phyloP scores from a whole-genome alignment of 108 stramenopile species.

The Parmales sp. region DNA sequence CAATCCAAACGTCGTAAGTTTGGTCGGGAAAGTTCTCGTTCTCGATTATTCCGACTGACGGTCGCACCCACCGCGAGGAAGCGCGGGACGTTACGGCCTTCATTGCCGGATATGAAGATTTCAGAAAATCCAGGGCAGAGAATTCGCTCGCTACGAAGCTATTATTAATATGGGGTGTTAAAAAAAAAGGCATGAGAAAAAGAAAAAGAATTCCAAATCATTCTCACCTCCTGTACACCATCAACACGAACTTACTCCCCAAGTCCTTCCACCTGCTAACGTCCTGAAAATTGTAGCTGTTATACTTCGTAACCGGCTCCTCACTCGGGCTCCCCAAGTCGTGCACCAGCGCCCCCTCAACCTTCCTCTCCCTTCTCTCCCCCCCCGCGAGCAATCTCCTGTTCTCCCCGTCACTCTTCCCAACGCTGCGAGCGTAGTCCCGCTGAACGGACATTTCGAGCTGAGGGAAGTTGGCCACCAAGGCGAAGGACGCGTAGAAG shows the following conservation, averaged over 20 bases:
- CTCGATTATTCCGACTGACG: conserved; percentile 27
- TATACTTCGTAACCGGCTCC: conserved; percentile 14
- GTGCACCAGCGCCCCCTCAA: conserved; percentile 18
- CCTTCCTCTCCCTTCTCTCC: conserved; percentile 15
- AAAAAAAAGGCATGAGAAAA: no score
- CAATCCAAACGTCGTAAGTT: conserved; percentile 36
- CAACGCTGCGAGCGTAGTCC: conserved; percentile 21
- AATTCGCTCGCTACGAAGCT: no score
- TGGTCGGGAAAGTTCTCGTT: conserved; percentile 34
- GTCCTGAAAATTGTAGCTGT: conserved; percentile 32
- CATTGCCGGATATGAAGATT: conserved; percentile 13
- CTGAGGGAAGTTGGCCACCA: conserved; percentile 23
- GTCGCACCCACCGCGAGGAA: conserved; percentile 5
- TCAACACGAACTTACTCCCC: conserved; percentile 24
- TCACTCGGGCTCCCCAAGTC: conserved; percentile 23
- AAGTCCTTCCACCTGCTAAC: conserved; percentile 34
- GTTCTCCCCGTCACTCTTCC: not conserved
- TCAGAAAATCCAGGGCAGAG: conserved; percentile 18
- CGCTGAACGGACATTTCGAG: conserved; percentile 23
- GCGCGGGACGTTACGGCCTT: conserved; percentile 5
- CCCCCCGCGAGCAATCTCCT: conserved; percentile 18
- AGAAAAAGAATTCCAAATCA: not conserved
- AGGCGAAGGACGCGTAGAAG: conserved; percentile 28
- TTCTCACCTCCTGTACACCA: not conserved
- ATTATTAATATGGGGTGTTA: no score